Conservation (phyloP, 2,329 filamentous ascomycete species). For the Hypoxylon sp. region DNA sequence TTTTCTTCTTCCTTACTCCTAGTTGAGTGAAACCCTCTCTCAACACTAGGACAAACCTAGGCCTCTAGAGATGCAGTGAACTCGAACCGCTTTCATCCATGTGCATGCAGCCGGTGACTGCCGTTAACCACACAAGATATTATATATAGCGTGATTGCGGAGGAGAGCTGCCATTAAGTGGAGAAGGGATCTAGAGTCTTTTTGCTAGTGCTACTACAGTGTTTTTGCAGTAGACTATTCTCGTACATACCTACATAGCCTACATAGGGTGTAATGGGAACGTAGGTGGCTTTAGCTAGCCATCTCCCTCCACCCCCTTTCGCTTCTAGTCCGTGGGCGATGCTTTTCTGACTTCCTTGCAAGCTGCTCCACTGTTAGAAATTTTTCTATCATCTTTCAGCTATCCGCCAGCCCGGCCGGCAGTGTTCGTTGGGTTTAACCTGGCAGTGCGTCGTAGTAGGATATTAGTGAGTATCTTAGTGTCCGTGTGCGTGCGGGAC, state of each 20-base stretch:
- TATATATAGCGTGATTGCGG: conserved; percentile 39
- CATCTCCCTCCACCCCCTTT: conserved; percentile 12
- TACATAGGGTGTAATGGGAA: conserved; percentile 32
- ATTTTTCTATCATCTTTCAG: conserved; percentile 19
- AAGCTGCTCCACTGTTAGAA: conserved; percentile 11
- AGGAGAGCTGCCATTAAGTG: conserved; percentile 34
- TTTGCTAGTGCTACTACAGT: conserved; percentile 36
- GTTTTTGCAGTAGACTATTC: conserved; percentile 36
- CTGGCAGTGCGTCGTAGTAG: conserved; percentile 27
- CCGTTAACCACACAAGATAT: conserved; percentile 22
- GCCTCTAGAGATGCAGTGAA: conserved; percentile 30
- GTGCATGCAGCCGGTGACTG: conserved; percentile 39
- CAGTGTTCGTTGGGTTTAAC: conserved; percentile 11
- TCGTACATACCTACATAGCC: conserved; percentile 36
- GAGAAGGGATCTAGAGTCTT: conserved; percentile 29
- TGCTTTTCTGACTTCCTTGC: conserved; percentile 6
- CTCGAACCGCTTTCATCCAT: conserved; percentile 37
- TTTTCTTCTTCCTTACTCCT: conserved; percentile 2
- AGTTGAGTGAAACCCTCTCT: conserved; percentile 18
- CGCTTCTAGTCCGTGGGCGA: conserved; percentile 3
- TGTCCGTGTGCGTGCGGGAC: conserved; percentile 16
- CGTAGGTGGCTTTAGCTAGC: conserved; percentile 29
- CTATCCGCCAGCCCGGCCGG: conserved; percentile 17
- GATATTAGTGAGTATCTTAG: conserved; percentile 13
- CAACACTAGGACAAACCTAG: conserved; percentile 19